These are phyloP conservation scores for Penicillium tannophilum DNA, from an alignment of 495 filamentous ascomycete genomes.

Conservation along the genomic window DNA sequence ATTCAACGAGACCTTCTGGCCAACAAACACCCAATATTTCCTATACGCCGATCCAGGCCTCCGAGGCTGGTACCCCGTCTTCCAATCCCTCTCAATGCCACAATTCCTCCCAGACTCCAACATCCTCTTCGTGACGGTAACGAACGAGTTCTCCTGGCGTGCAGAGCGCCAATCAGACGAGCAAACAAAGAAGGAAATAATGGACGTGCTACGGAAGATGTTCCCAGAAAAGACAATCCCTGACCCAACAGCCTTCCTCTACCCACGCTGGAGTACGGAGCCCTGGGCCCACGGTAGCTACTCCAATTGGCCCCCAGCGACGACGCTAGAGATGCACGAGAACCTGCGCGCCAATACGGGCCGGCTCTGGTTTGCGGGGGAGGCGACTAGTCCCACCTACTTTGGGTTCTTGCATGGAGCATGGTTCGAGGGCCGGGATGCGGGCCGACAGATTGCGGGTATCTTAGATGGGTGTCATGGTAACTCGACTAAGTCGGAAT, in stretches of 20 bases:
- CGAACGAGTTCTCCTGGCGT: constrained; percentile 59
- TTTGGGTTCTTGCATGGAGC: constrained; percentile 75
- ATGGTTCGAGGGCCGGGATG: constrained; percentile 64
- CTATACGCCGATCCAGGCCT: constrained; percentile 66
- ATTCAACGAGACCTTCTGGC: constrained; percentile 74
- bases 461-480: constrained; percentile 14
- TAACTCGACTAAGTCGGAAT: constrained; percentile 14
- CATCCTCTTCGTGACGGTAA: constrained; percentile 72
- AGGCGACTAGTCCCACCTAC: constrained; percentile 68
- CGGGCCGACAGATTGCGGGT: constrained; percentile 54
- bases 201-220: constrained; percentile 69
- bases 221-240: constrained; percentile 63
- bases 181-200: constrained; percentile 60
- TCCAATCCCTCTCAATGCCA: constrained; percentile 62
- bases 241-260: constrained; percentile 68
- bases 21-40: constrained; percentile 65
- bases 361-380: constrained; percentile 70
- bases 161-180: constrained; percentile 65
- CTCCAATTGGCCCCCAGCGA: constrained; percentile 72
- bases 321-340: constrained; percentile 68
- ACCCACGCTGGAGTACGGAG: constrained; percentile 68
- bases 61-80: constrained; percentile 72
- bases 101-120: constrained; percentile 65
- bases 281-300: constrained; percentile 73
- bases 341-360: constrained; percentile 72